Base-by-base conservation (phyloP, 2,329 filamentous ascomycete species). In the Grosmannia huntii region DNA sequence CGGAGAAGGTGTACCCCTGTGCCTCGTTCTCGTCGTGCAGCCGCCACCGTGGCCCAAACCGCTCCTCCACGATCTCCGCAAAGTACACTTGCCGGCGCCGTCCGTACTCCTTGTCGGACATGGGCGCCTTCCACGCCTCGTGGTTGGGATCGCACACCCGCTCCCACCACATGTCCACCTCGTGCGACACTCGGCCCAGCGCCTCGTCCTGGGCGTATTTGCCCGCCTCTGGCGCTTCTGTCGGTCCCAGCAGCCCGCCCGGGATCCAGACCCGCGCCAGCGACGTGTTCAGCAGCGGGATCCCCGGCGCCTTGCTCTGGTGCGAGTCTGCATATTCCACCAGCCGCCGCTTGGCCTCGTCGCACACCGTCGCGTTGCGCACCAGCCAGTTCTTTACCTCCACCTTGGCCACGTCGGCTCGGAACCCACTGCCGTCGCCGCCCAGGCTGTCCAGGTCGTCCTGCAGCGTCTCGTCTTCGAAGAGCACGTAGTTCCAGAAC, bases 81-180 rank as follows among this genome's bases (percentile, higher is more conserved):
- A 80, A 84, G 62, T 79, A 76, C 61, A 80, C 76, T 6, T 80
- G 79, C 41, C 80, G 73, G 54, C 75, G 74, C 62, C 80, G 76
- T 0, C 82, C 82, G 62, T 79, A 78, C 59, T 83, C 80, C 21
- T 84, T 77, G 2, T 79, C 77, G 3, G 81, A 81, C 79, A 85
- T 84, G 1, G 73, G 73, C 0, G 81, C 74, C 33, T 77, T 75
- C 77, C 80, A 83, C 25, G 78, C 76, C 48, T 81, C 79, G 60
- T 79, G 79, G 64, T 84, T 85, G 2, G 78, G 78, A 60, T 84
- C 80, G 48, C 81, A 75, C 49, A 79, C 79, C 53, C 75, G 76
- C 51, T 81, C 73, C 82, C 83, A 86, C 83, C 83, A 86, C 2
- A 75, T 76, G 65, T 86, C 83, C 55, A 85, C 78, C 66, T 86